Evolutionary conservation across 208 protist species (phyloP).

Genomic region (Herpetomonas samuelpessoai): DNA sequence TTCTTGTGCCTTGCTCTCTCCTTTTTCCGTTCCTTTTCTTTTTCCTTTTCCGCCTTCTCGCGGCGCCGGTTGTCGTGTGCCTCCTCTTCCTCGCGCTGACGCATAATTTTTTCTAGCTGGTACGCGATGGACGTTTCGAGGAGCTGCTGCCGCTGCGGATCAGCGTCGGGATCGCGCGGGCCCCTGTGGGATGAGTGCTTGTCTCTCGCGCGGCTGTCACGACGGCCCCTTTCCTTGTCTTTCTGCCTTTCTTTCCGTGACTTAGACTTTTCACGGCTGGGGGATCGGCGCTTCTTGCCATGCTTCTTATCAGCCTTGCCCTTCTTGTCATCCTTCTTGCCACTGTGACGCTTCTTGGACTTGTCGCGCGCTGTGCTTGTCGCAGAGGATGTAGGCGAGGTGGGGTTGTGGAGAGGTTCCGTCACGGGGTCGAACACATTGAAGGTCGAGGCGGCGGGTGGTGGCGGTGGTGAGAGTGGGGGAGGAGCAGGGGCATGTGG

Average conservation of each 20-base stretch:
- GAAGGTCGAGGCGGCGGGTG: too few species aligned
- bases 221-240: slow-evolving; percentile 11
- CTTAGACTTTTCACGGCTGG: background rate
- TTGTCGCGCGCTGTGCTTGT: too few species aligned
- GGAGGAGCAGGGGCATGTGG: too few species aligned
- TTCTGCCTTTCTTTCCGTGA: too few species aligned
- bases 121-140: slow-evolving; percentile 12
- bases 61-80: too few species aligned
- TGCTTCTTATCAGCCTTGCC: slow-evolving; percentile 9
- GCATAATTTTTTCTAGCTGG: slow-evolving; percentile 7
- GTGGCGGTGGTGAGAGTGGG: too few species aligned
- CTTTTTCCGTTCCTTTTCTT: slow-evolving; percentile 1
- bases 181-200: too few species aligned
- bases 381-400: too few species aligned
- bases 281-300: background rate
- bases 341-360: too few species aligned
- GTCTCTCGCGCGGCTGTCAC: too few species aligned
- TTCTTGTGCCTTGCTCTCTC: background rate
- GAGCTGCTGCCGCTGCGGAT: background rate
- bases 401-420: too few species aligned
- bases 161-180: background rate
- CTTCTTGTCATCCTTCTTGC: slow-evolving; percentile 5
- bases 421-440: background rate
- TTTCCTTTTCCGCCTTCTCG: slow-evolving; percentile 14
- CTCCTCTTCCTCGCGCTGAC: slow-evolving; percentile 15